Conservation (phyloP, 2,329 filamentous ascomycete genomes). For the Microsporum canis region DNA sequence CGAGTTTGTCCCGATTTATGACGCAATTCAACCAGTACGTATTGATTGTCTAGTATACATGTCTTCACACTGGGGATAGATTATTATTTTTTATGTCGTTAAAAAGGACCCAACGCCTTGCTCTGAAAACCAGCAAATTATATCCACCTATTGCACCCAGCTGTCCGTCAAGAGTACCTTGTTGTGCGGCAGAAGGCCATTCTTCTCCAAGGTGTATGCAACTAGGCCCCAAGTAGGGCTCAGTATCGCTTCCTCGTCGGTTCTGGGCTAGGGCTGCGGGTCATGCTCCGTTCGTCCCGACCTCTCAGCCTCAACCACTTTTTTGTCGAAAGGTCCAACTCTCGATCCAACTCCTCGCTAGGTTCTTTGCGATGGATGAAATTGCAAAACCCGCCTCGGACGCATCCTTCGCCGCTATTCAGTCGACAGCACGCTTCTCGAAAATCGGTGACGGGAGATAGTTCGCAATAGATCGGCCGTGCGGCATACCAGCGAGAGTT, state of each 20-base stretch:
- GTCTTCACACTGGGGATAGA: neutral
- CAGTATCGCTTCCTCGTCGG: conserved; percentile 58
- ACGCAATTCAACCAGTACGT: neutral
- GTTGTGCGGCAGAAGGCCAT: neutral
- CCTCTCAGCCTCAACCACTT: conserved; percentile 88
- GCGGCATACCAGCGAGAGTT: conserved; percentile 96
- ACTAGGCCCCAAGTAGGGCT: neutral
- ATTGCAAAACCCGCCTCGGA: conserved; percentile 94
- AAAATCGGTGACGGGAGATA: conserved; percentile 95
- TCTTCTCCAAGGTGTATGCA: neutral
- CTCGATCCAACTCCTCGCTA: conserved; percentile 72
- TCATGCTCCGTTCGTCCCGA: conserved; percentile 70
- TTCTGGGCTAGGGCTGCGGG: conserved; percentile 75
- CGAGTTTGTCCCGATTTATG: neutral
- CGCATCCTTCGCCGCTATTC: conserved; percentile 90
- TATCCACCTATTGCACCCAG: neutral
- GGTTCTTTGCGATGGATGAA: conserved; percentile 99
- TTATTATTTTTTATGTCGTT: neutral
- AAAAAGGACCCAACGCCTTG: conserved; percentile 2
- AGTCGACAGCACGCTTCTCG: conserved; percentile 92
- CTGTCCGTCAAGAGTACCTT: no score
- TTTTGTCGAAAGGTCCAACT: conserved; percentile 79
- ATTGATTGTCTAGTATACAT: neutral
- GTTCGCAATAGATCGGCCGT: conserved; percentile 93
- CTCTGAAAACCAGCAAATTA: neutral